Evolutionary conservation across 2,329 filamentous ascomycete genomes (phyloP).

Genomic region (Tolypocladium endophyticum): DNA sequence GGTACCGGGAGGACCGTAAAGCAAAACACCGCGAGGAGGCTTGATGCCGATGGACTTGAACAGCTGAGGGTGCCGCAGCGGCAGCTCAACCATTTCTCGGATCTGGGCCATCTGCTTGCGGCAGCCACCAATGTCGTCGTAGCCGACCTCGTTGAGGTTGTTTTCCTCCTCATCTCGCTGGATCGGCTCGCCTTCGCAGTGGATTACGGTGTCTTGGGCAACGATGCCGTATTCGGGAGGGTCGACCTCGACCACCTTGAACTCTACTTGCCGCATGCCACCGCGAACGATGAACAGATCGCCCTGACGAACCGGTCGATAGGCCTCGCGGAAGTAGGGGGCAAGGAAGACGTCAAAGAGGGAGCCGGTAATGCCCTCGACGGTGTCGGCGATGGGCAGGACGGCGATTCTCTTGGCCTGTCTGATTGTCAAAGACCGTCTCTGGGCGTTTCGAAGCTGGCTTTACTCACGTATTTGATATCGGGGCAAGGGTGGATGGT

Average conservation of each 20-base stretch:
- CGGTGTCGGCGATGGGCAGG: constrained; percentile 93
- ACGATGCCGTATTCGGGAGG: constrained; percentile 98
- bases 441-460: neutral
- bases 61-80: constrained; percentile 90
- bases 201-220: constrained; percentile 95
- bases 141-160: constrained; percentile 97
- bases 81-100: constrained; percentile 94
- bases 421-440: constrained; percentile 6
- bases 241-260: constrained; percentile 98
- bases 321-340: constrained; percentile 98
- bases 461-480: constrained; percentile 93
- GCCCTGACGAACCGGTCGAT: constrained; percentile 92
- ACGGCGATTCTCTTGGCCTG: constrained; percentile 98
- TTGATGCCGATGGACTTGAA: constrained; percentile 99
- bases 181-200: constrained; percentile 81
- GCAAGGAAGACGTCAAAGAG: constrained; percentile 99
- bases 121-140: constrained; percentile 98
- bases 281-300: constrained; percentile 95
- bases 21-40: constrained; percentile 93
- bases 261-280: constrained; percentile 98
- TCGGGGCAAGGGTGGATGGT: constrained; percentile 96
- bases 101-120: constrained; percentile 99
- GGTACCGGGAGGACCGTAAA: constrained; percentile 93
- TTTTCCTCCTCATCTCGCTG: constrained; percentile 98
- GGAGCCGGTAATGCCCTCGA: constrained; percentile 94